Base-by-base conservation (phyloP, 768 basidiomycete species). In the Suillus cothurnatus region DNA sequence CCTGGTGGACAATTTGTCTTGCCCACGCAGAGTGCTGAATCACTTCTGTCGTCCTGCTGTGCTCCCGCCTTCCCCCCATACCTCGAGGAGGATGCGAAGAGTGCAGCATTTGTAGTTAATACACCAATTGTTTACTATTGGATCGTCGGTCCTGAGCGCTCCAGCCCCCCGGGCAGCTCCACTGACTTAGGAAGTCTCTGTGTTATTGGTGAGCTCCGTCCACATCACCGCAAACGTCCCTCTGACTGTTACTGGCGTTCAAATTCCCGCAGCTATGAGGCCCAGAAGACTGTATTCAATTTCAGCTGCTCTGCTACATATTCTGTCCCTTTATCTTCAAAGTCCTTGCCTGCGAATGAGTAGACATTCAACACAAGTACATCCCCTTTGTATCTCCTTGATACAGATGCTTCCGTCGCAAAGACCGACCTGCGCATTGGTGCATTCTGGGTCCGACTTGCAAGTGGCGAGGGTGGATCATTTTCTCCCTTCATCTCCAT, bases 21-120 rank as follows among this genome's bases (percentile, higher is more conserved):
- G 1, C 80, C 81, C 0, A 68, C 69, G 0, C 61, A 67, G 3
- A 81, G 81, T 4, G 26, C 70, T 4, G 66, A 67, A 7, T 79
- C 84, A 19, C 75, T 84, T 14, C 71, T 85, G 1, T 80, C 80
- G 0, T 77, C 85, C 52, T 80, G 82, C 56, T 86, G 84, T 65
- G 74, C 80, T 1, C 84, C 83, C 1, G 80, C 71, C 6, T 77
- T 84, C 61, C 78, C 78, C 45, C 84, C 84, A 2, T 86, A 83
- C 72, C 77, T 85, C 2, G 74, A 78, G 12, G 78, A 79, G 47
- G 84, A 85, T 26, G 76, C 52, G 12, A 50, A 64, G 26, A 11
- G 38, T 9, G 69, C 62, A 3, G 19, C 66, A 21, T 41, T 84
- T 57, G 65, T 84, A 49, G 63, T 84, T 21, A 81, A 84, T 62